Percentiles rank a stretch among this genome's conserved stretches.
phyloP scores from a whole-genome alignment of 768 basidiomycete species.

The Russula sp. region DNA sequence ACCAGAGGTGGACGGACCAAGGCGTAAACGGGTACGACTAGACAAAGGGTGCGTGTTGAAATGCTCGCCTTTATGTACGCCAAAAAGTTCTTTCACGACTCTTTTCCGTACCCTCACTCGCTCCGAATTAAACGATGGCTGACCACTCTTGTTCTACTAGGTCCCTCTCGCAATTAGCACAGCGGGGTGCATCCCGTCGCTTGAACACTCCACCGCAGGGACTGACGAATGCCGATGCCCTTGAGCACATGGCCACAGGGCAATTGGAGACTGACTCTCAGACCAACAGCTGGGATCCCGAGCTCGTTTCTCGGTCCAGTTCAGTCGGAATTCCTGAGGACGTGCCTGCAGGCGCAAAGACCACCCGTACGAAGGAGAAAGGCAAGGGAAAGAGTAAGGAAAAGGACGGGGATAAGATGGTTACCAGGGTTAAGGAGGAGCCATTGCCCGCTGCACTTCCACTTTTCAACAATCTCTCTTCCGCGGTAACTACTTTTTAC shows the following conservation, averaged over 20 bases:
- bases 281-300: conserved; percentile 58
- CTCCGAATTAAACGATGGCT: background rate
- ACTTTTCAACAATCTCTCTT: conserved; percentile 36
- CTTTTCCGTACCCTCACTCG: conserved; percentile 10
- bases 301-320: conserved; percentile 61
- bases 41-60: conserved; percentile 63
- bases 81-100: conserved; percentile 9
- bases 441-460: conserved; percentile 41
- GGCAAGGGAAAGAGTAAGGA: conserved; percentile 46
- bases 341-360: conserved; percentile 8
- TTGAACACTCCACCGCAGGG: conserved; percentile 50
- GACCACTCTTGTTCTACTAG: conserved; percentile 38
- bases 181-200: conserved; percentile 67
- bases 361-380: conserved; percentile 37
- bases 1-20: conserved; percentile 61
- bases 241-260: conserved; percentile 41
- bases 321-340: conserved; percentile 36
- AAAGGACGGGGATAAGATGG: conserved; percentile 35
- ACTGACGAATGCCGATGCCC: conserved; percentile 41
- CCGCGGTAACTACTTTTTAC: conserved; percentile 38
- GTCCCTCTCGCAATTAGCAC: conserved; percentile 61
- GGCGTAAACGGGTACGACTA: conserved; percentile 68
- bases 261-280: conserved; percentile 53
- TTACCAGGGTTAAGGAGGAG: conserved; percentile 48
- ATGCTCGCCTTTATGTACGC: background rate